phyloP scores from a whole-genome alignment of 75 land plant genomes.

The Sequoia sempervirens region DNA sequence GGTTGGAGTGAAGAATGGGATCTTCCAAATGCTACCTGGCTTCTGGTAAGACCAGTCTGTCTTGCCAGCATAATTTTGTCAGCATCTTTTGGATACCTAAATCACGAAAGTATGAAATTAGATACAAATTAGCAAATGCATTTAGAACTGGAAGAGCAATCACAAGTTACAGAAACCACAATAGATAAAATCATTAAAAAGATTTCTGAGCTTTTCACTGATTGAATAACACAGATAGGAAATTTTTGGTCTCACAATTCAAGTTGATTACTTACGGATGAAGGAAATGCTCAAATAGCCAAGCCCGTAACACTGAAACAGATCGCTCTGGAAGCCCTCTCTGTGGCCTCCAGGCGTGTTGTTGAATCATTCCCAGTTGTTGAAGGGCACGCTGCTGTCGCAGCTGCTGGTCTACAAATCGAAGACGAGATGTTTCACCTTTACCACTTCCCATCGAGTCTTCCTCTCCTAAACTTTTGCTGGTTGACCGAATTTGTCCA shows the following conservation, averaged over 20 bases:
- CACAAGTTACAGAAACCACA: background rate
- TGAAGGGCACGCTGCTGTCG: too few species aligned
- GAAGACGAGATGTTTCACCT: too few species aligned
- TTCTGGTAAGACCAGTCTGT: constrained; percentile 66
- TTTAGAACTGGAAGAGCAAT: background rate
- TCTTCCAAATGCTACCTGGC: constrained; percentile 32
- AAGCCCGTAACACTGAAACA: too few species aligned
- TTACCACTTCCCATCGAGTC: constrained; percentile 8
- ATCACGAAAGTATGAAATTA: background rate
- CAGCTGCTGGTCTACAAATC: too few species aligned
- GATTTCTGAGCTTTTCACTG: background rate
- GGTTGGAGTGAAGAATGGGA: background rate
- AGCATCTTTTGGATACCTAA: constrained; percentile 68
- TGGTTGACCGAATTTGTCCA: constrained; percentile 46
- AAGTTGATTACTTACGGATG: too few species aligned
- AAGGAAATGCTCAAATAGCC: too few species aligned
- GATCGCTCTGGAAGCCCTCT: too few species aligned
- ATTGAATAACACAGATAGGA: background rate
- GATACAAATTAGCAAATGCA: background rate
- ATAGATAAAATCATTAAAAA: background rate
- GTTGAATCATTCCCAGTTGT: too few species aligned
- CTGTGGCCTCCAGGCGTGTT: too few species aligned
- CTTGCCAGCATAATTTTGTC: constrained; percentile 61
- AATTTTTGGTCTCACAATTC: background rate
- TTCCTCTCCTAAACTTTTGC: constrained; percentile 48